Percentiles rank a stretch among this genome's conserved stretches.
Conservation (phyloP, 805 yeast species). For the Candida morakotiae region DNA sequence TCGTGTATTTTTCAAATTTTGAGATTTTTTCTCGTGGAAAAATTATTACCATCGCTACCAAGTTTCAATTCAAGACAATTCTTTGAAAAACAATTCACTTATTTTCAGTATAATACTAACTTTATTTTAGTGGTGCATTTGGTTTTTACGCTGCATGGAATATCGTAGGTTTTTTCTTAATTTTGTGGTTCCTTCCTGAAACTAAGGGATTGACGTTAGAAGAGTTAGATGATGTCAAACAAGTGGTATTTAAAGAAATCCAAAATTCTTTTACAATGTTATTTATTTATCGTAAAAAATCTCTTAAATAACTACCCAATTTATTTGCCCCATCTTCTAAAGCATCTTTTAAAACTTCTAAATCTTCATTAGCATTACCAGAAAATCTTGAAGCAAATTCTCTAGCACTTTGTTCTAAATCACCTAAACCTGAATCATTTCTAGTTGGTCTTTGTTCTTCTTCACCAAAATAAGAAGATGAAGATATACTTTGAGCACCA, state of each 20-base stretch:
- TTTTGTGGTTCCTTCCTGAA: constrained; percentile 69
- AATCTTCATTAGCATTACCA: constrained; percentile 81
- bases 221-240: constrained; percentile 74
- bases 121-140: constrained; percentile 57
- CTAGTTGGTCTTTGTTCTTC: constrained; percentile 43
- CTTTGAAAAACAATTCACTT: background rate
- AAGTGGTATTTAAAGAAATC: too few relatives aligned
- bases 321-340: constrained; percentile 92
- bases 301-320: constrained; percentile 80
- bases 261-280: too few relatives aligned
- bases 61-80: too few relatives aligned
- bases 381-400: constrained; percentile 66
- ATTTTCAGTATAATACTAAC: background rate
- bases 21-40: too few relatives aligned
- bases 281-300: constrained; percentile 52
- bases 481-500: constrained; percentile 88
- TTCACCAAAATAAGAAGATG: constrained; percentile 89
- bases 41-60: too few relatives aligned
- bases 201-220: constrained; percentile 66
- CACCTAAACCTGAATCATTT: constrained; percentile 21
- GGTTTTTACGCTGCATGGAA: constrained; percentile 90
- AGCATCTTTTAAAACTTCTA: constrained; percentile 84
- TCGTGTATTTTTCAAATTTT: too few relatives aligned
- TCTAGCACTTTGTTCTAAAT: constrained; percentile 55
- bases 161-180: constrained; percentile 62